Base-by-base conservation (phyloP, 805 yeast species). In the Ascoidea rubescens region DNA sequence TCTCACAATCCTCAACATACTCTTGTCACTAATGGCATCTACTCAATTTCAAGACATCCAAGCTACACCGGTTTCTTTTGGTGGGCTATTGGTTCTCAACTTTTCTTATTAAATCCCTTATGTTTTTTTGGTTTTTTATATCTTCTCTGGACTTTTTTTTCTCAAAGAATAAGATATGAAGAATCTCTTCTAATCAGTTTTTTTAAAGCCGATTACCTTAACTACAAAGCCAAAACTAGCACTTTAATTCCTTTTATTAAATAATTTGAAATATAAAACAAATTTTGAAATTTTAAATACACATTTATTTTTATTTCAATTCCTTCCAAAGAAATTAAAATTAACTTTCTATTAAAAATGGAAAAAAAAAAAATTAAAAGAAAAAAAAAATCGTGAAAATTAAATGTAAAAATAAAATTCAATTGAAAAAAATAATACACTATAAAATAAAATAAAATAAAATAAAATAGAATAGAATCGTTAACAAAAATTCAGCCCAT, bases 31-130 rank as follows among this genome's bases (percentile, higher is more conserved):
- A 58, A 66, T 8, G 98, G 97, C 0, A 68, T 91, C 3, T 93
- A 91, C 64, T 53, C 71, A 1, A 56, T 66, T 31, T 67, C 78
- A 14, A 73, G 99, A 55, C 99, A 93, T 64, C 99, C 99, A 5
- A 82, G 95, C 49, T 93, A 93, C 66, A 75, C 80, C 46, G 99
- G 97, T 0, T 93, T 85, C 64, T 90, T 80, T 62, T 80, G 88
- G 78, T 93, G 98, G 97, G 91, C 95, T 12, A 57, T 90, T 4
- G 97, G 97, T 0, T 73, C 88, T 1, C 96, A 91, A 63, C 30
- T 93, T 48, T 57, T 83, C 54, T 65, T 91, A 53, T 66, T 79
- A 48, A 93, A 89, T 66, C 80, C 85, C 5, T 48, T 87, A 0
- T 72, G 88, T 1, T 59, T 77, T 1, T 49, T 71, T 1, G 68